Percentiles rank a stretch among this genome's conserved stretches.
Evolutionary conservation across 2,329 filamentous ascomycete species (phyloP).

Genomic region (Aspergillus fumigatiaffinis): DNA sequence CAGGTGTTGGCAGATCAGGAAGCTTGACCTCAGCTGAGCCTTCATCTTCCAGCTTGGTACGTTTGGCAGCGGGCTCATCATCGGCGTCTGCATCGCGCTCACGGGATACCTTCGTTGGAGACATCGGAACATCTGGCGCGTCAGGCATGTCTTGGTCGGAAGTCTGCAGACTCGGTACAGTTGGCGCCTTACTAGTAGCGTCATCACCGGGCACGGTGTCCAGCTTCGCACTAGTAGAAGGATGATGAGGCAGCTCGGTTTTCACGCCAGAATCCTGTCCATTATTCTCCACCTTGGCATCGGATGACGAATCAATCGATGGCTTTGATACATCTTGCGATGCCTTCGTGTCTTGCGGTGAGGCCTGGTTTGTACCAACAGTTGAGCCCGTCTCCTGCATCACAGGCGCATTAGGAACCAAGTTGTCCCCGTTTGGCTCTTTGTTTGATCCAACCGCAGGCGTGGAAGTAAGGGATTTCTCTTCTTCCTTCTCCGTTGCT

Average conservation of each 20-base stretch:
- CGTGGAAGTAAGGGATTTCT: slow-evolving; percentile 10
- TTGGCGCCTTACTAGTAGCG: slow-evolving; percentile 12
- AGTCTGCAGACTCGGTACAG: slow-evolving; percentile 19
- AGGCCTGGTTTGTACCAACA: not conserved
- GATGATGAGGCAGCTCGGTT: slow-evolving; percentile 35
- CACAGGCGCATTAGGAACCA: not conserved
- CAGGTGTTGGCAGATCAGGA: slow-evolving; percentile 39
- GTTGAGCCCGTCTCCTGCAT: slow-evolving; percentile 2
- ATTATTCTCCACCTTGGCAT: slow-evolving; percentile 14
- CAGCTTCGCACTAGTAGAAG: slow-evolving; percentile 16
- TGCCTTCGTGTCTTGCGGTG: slow-evolving; percentile 1
- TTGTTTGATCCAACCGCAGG: slow-evolving; percentile 8
- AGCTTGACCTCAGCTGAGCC: slow-evolving; percentile 44
- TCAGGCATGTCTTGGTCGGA: slow-evolving; percentile 54
- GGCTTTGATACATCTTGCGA: slow-evolving; percentile 9
- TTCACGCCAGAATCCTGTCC: slow-evolving; percentile 20
- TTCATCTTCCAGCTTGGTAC: slow-evolving; percentile 66
- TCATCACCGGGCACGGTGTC: slow-evolving; percentile 17
- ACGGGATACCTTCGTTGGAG: slow-evolving; percentile 61
- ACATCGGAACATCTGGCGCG: slow-evolving; percentile 49
- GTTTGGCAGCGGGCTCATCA: slow-evolving; percentile 69
- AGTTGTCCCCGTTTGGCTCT: slow-evolving; percentile 3
- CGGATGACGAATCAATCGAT: slow-evolving; percentile 6
- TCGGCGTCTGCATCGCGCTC: slow-evolving; percentile 69
- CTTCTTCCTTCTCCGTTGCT: slow-evolving; percentile 7